Evolutionary conservation across 768 basidiomycete species (phyloP), one percentile per base, ranked within the genome.

Genomic region (Mycena vitilis): DNA sequence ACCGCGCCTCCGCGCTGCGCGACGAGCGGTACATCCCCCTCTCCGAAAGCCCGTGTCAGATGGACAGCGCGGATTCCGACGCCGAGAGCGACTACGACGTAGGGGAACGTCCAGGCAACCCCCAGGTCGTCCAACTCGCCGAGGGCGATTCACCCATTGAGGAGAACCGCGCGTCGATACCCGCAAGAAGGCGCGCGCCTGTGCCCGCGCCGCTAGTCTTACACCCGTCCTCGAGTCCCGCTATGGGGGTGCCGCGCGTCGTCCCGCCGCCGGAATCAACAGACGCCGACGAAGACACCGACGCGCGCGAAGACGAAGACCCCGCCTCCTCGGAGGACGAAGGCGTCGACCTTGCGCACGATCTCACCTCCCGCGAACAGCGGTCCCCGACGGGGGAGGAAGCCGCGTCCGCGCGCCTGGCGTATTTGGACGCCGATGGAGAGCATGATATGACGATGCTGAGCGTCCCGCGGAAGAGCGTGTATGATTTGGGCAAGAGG

Each of bases 101-200:
- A 40, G 78, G 74, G 48, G 79, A 80, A 71, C 66, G 69, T 53
- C 65, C 75, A 11, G 34, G 71, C 40, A 82, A 87, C 73, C 84
- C 86, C 1, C 83, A 89, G 68, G 76, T 88, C 47, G 84, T 88
- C 47, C 77, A 87, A 25, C 81, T 90, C 11, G 85, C 87, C 30
- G 30, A 30, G 30, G 30, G 30, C 30, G 30, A 30, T 2, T 30
- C 30, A 5, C 30, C 30, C 30, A 30, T 5, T 2, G 30, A 30
- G 30, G 30, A 30, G 30, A 30, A 30, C 30, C 30, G 30, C 30
- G 30, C 30, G 30, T 30, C 30, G 30, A 30, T 30, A 30, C 84
- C 83, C 44, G 78, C n/a, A 76, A 75, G 40, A 71, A 72, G 55
- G 47, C 58, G 63, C 30, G 67, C 62, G 49, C 71, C 71, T 23